Base-by-base conservation (phyloP, 2,329 filamentous ascomycete species). In the Ceratocystis destructans region DNA sequence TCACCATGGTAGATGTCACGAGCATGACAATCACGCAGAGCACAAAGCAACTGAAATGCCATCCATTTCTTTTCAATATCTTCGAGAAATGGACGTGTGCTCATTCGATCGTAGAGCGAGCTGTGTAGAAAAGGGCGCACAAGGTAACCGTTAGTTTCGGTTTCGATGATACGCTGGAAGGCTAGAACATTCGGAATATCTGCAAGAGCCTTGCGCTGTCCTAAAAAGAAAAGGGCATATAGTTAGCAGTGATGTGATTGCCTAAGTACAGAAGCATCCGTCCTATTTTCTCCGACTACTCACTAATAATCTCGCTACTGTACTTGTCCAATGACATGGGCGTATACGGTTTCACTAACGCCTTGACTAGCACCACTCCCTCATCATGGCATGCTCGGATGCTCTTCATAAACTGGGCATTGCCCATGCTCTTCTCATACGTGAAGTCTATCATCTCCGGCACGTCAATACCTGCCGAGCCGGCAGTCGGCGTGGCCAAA, bases 51-150 rank as follows among this genome's bases (percentile, higher is more conserved):
- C 77, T 99, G 94, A 72, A 96, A 99, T 0, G 93, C 89, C 63
- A 99, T 83, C 94, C 94, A 99, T 78, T 96, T 96, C 81, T 96
- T 97, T 76, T 99, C 94, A 70, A 99, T 94, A 70, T 96, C 90
- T 76, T 99, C 95, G 8, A 97, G 80, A 71, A 99, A 99, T 0
- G 94, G 95, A 6, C 95, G 86, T 7, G 94, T 99, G 76, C 94
- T 96, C 76, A 99, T 85, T 65, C 94, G 89, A 77, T 99, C 94
- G 77, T 99, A 99, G 3, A 99, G 82, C 28, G 94, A 97, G 79
- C 89, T 96, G 76, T 97, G 94, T 68, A 97, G 86, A 74, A 89
- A 97, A 76, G 97, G 95, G 64, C 94, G 88, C 67, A 96, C 90
- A 22, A 99, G 83, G 73, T 96, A 96, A 61, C 92, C 94, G 73